phyloP scores from a whole-genome alignment of 208 protist species.

The Trypanosomatidae sp. region DNA sequence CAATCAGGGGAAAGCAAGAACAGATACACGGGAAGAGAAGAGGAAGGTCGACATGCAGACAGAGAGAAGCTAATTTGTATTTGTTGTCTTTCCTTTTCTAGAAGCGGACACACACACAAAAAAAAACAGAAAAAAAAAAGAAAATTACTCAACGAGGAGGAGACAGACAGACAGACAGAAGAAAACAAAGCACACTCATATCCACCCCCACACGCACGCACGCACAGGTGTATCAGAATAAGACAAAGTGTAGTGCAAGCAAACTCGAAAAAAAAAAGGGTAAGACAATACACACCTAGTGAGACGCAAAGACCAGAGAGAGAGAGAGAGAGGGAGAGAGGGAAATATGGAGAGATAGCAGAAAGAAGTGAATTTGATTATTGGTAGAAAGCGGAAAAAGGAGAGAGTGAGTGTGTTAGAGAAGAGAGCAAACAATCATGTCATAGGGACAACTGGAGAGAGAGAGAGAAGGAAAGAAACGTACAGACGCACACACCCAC shows the following conservation, averaged over 20 bases:
- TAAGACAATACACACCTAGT: not conserved
- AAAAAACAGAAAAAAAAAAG: too few species aligned
- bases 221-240: not conserved
- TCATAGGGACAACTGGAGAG: not conserved
- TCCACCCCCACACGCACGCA: too few species aligned
- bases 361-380: too few species aligned
- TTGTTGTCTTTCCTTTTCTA: not conserved
- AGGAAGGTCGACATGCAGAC: conserved; percentile 14
- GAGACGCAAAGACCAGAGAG: not conserved
- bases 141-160: too few species aligned
- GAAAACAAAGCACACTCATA: not conserved
- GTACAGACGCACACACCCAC: not conserved
- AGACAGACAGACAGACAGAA: too few species aligned
- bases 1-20: conserved; percentile 10
- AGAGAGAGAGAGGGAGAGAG: not conserved
- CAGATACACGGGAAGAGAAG: conserved; percentile 2
- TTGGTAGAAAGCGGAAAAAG: not conserved
- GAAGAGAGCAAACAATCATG: not conserved
- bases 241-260: not conserved
- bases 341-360: too few species aligned
- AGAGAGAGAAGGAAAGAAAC: not conserved
- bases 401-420: not conserved
- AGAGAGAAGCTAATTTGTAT: conserved; percentile 12
- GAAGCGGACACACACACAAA: too few species aligned
- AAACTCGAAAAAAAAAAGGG: not conserved